Percentiles rank a stretch among this genome's conserved stretches.
Conservation (phyloP, 495 filamentous ascomycete species). For the Cercophora scortea region DNA sequence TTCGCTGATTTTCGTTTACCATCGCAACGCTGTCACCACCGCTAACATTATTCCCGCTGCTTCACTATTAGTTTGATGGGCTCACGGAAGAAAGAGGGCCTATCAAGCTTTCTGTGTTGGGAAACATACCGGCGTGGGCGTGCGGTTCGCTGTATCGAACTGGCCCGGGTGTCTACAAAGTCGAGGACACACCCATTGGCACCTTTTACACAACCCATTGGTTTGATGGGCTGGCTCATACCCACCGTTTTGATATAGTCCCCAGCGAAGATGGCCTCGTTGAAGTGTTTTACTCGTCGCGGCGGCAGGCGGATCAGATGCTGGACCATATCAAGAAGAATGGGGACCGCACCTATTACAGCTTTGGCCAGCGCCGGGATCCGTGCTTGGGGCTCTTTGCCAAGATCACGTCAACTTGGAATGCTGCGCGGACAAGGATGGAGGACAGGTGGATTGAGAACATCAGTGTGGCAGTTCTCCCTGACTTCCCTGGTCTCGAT, state of each 20-base stretch:
- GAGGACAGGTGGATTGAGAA: conserved; percentile 29
- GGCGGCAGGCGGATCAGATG: conserved; percentile 50
- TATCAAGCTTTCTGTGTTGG: conserved; percentile 28
- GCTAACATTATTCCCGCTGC: neutral
- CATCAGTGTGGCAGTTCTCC: conserved; percentile 54
- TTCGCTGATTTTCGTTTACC: neutral
- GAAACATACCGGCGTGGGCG: conserved; percentile 36
- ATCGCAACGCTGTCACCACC: conserved; percentile 1
- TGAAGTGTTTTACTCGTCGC: conserved; percentile 62
- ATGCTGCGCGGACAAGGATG: neutral
- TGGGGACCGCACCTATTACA: conserved; percentile 38
- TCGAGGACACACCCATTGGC: conserved; percentile 47
- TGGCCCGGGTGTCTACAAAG: conserved; percentile 54
- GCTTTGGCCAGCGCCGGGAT: conserved; percentile 59
- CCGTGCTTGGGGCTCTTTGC: conserved; percentile 59
- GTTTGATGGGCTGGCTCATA: conserved; percentile 75
- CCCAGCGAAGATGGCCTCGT: conserved; percentile 17
- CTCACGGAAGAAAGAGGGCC: conserved; percentile 38
- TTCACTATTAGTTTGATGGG: conserved; percentile 33
- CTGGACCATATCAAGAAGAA: conserved; percentile 46
- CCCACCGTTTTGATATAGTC: conserved; percentile 63
- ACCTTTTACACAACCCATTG: conserved; percentile 57
- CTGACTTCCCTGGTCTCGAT: conserved; percentile 43
- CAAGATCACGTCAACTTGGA: conserved; percentile 54
- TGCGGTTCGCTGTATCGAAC: conserved; percentile 63